Base-by-base conservation (phyloP, 2,329 filamentous ascomycete species). In the Rugonectria rugulosa region DNA sequence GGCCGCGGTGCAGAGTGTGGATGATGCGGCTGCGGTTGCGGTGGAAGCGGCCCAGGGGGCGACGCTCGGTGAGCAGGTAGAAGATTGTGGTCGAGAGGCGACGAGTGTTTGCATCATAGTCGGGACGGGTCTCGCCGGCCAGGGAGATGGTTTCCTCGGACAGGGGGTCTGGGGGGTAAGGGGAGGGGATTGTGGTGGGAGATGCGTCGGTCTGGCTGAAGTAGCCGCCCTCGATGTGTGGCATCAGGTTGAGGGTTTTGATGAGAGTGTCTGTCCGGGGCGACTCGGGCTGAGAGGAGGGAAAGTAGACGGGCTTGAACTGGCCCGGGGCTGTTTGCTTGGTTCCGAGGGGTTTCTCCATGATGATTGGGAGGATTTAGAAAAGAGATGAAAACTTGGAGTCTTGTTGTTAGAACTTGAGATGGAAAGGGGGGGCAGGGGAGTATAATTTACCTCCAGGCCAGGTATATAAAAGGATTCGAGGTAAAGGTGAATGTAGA, bases 211-310 rank as follows among this genome's bases (percentile, higher is more conserved):
- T 89, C 68, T 88, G 83, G 59, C 72, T 73, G 64, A 83, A 89
- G 73, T 86, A 89, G 40, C 86, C 86, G 47, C 87, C 86, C 73
- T 89, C 86, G 37, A 84, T 78, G 70, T 89, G 85, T 8, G 78
- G 73, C 42, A 75, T 67, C 21, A 88, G 77, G 19, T 73, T 63
- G 43, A 88, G 77, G 17, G 73, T 47, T 10, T 56, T 32, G 61
- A 76, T 73, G 27, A 76, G 57, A 24, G 50, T 49, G 47, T 44
- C 44, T 52, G 60, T 45, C 24, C 49, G 19, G 46, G 49, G 17
- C 57, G 49, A 49, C 38, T 68, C 66, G 21, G 61, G 51, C 6
- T 57, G 50, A 24, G 32, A 51, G 21, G 54, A 68, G 45, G 38
- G 58, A 7, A 23, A 38, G 29, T 46, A 64, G 41, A 88, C 76